Evolutionary conservation across 495 filamentous ascomycete genomes (phyloP).

Genomic region (Hamigera avellanea): DNA sequence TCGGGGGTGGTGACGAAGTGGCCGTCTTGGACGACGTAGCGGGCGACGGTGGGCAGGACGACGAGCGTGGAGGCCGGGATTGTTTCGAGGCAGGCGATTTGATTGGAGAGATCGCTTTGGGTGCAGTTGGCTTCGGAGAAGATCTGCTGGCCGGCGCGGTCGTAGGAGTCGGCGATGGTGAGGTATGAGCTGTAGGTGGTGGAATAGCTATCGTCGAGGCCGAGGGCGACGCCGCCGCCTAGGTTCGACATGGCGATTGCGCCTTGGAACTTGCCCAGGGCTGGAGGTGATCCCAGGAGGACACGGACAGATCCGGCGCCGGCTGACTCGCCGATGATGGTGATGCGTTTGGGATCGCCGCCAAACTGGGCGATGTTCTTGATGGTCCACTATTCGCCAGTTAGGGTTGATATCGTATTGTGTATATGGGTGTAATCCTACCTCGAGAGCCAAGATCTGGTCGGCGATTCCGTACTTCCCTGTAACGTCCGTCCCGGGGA

Average conservation of each 20-base stretch:
- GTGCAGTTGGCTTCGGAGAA: slow-evolving; percentile 25
- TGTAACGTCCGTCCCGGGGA: slow-evolving; percentile 10
- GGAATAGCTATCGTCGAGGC: slow-evolving; percentile 20
- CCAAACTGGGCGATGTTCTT: slow-evolving; percentile 24
- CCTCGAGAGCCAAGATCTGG: slow-evolving; percentile 23
- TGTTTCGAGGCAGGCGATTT: slow-evolving; percentile 26
- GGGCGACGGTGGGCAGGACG: slow-evolving; percentile 20
- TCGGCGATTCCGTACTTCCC: slow-evolving; percentile 25
- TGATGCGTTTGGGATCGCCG: slow-evolving; percentile 16
- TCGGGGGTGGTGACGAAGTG: slow-evolving; percentile 25
- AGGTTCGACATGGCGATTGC: slow-evolving; percentile 31
- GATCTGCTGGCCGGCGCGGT: slow-evolving; percentile 21
- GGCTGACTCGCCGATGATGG: slow-evolving; percentile 12
- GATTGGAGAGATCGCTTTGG: slow-evolving; percentile 13
- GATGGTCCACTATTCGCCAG: slow-evolving; percentile 13
- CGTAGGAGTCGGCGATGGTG: slow-evolving; percentile 24
- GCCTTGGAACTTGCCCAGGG: slow-evolving; percentile 27
- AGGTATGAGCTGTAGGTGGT: slow-evolving; percentile 30
- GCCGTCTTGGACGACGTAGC: slow-evolving; percentile 35
- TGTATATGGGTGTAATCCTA: slow-evolving; percentile 4
- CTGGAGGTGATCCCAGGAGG: slow-evolving; percentile 9
- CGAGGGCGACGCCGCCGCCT: slow-evolving; percentile 24
- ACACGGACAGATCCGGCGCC: slow-evolving; percentile 11
- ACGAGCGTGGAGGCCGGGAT: slow-evolving; percentile 20
- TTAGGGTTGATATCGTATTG: background rate